Evolutionary conservation across 257 asterid genomes (phyloP), one percentile per base, ranked within the genome.

Genomic region (Avicennia marina): DNA sequence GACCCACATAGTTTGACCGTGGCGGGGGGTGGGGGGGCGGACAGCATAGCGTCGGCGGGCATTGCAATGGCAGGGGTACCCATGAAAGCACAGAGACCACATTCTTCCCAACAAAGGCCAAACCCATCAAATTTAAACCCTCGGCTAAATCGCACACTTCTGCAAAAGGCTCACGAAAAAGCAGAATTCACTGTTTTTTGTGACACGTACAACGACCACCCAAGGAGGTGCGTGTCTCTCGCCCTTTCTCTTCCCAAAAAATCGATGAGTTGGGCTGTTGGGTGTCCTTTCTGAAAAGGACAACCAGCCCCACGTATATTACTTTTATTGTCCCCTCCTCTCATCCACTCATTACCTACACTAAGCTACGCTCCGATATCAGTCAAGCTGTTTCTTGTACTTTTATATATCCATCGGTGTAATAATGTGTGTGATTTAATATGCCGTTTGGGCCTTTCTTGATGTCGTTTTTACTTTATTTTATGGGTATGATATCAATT

Each of bases 121-220:
- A 54, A 41, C 25, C 38, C 46, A n/a, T n/a, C n/a, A n/a, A n/a
- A n/a, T 34, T 22, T 33, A 15, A 31, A 54, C 8, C 33, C 36
- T 20, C 48, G 24, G 58, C 66, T 13, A 38, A 56, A 66, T 52
- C 44, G 40, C 75, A 39, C 19, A 33, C n/a, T 42, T 56, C 48
- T 53, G 53, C 16, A 40, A 64, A 68, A 52, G 44, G 19, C 19
- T 48, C 44, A 51, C 58, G 45, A 40, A 68, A 72, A 57, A 44
- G 40, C 51, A 39, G 66, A 22, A 63, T 42, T 69, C 76, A 31
- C 43, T 74, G 7, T 52, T 38, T 44, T 51, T 56, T 6, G 55
- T 38, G 86, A 77, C 93, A 83, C 93, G 88, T 78, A 66, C 55
- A 25, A 26, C 56, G 5, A 29, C 58, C 36, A 29, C 11, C 29